phyloP scores from a whole-genome alignment of 2,329 filamentous ascomycete species.

The Arthrobotrys entomopaga region DNA sequence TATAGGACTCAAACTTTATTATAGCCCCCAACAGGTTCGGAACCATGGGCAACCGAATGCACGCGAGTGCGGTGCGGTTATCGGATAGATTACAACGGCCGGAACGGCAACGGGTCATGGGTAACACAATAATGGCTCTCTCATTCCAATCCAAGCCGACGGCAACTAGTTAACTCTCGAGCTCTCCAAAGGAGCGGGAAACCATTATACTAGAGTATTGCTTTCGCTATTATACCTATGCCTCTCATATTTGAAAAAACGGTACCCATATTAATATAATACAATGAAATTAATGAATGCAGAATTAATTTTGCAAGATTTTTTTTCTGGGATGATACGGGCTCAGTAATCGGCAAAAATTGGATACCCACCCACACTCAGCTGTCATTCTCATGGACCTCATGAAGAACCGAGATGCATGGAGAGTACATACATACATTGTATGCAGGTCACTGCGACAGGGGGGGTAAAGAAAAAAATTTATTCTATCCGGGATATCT shows the following conservation, averaged over 20 bases:
- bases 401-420: too few relatives aligned
- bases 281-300: too few relatives aligned
- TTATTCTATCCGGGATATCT: conserved; percentile 14
- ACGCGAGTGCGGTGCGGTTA: not conserved
- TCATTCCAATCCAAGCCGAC: not conserved
- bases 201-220: too few relatives aligned
- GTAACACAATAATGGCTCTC: not conserved
- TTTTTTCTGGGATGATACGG: not conserved
- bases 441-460: not conserved
- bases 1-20: too few relatives aligned
- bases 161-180: too few relatives aligned
- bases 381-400: too few relatives aligned
- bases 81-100: conserved; percentile 4
- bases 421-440: too few relatives aligned
- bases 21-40: not conserved
- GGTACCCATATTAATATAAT: too few relatives aligned
- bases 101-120: conserved; percentile 6
- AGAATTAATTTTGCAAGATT: too few relatives aligned
- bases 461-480: not conserved
- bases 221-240: too few relatives aligned
- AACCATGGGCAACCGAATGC: not conserved
- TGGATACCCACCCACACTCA: not conserved
- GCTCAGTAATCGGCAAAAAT: not conserved
- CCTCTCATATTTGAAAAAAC: too few relatives aligned
- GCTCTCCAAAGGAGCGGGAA: too few relatives aligned